Evolutionary conservation across 495 filamentous ascomycete species (phyloP), one percentile per base, ranked within the genome.

Genomic region (Trichoderma reesei): DNA sequence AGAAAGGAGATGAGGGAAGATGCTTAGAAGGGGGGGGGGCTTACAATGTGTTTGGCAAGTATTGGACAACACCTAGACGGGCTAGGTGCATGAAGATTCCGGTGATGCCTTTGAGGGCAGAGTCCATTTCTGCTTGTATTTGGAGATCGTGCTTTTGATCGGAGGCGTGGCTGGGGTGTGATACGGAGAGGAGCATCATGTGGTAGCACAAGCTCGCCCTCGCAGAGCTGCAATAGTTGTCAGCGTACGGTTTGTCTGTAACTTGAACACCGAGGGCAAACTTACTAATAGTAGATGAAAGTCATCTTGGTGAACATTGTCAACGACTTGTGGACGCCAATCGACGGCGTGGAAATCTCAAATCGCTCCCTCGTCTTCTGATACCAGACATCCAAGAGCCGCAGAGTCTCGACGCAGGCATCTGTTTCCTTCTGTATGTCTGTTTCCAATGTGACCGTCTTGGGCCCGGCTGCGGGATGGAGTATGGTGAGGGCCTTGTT

Each of bases 201-300:
- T 56, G 51, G 8, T 56, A 56, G 8, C 51, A 56, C 5, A 56
- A 14, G 14, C 51, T 56, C 11, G 51, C 51, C 16, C 26, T 56
- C 14, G 51, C 51, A 31, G 51, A 33, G 34, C 51, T 56, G 2
- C 16, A 5, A n/a, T 13, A 1, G 51, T 10, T 56, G 51, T 56
- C 11, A 56, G 51, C 14, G 6, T 3, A 14, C 1, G 3, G 3
- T 14, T 34, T 16, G 31, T 34, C 8, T 31, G 4, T 3, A 2
- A 2, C 8, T 0, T 14, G 11, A 10, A 54, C 26, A 26, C 16
- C 5, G 16, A 46, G 42, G 16, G 51, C 8, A 56, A 6, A 36
- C 51, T 31, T 36, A 56, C 51, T 33, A 56, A n/a, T 56, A 56
- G 26, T 56, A 56, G 51, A 56, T 56, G 34, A 56, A 56, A 34